phyloP scores from a whole-genome alignment of 805 yeast species.

The Kodamaea neixiangensis region DNA sequence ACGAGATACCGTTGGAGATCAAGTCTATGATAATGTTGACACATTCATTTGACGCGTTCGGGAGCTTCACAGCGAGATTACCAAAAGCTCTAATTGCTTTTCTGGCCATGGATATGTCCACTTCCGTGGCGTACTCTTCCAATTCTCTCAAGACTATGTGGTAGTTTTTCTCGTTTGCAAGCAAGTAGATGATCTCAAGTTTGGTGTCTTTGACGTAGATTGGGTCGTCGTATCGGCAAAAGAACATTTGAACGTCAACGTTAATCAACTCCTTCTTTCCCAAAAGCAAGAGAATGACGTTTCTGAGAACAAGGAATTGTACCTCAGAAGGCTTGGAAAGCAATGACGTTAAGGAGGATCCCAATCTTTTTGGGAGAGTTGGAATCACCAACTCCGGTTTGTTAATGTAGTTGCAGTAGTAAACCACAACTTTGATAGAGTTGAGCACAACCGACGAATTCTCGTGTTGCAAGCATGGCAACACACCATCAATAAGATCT shows the following conservation, averaged over 20 bases:
- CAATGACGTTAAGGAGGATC: slow-evolving; percentile 67
- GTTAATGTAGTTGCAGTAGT: slow-evolving; percentile 69
- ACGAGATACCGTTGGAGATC: slow-evolving; percentile 63
- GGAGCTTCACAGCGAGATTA: slow-evolving; percentile 77
- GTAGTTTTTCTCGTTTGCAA: slow-evolving; percentile 68
- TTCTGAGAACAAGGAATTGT: slow-evolving; percentile 80
- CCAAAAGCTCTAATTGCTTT: slow-evolving; percentile 90
- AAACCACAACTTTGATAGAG: slow-evolving; percentile 69
- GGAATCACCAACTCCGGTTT: slow-evolving; percentile 58
- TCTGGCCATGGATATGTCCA: slow-evolving; percentile 82
- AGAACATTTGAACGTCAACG: slow-evolving; percentile 77
- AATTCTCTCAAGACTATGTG: slow-evolving; percentile 68
- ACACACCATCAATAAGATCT: slow-evolving; percentile 58
- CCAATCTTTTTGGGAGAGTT: slow-evolving; percentile 55
- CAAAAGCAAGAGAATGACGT: slow-evolving; percentile 71
- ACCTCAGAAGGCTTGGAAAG: slow-evolving; percentile 78
- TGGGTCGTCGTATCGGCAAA: slow-evolving; percentile 83
- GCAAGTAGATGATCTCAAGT: slow-evolving; percentile 76
- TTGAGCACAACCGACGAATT: slow-evolving; percentile 82
- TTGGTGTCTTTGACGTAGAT: slow-evolving; percentile 88
- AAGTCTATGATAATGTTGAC: slow-evolving; percentile 62
- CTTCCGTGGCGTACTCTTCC: slow-evolving; percentile 83
- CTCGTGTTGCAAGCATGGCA: slow-evolving; percentile 77
- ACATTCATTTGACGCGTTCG: slow-evolving; percentile 61
- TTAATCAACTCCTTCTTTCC: slow-evolving; percentile 60